Evolutionary conservation across 768 basidiomycete species (phyloP), one percentile per base, ranked within the genome.

Genomic region (Lactifluus rugatus): DNA sequence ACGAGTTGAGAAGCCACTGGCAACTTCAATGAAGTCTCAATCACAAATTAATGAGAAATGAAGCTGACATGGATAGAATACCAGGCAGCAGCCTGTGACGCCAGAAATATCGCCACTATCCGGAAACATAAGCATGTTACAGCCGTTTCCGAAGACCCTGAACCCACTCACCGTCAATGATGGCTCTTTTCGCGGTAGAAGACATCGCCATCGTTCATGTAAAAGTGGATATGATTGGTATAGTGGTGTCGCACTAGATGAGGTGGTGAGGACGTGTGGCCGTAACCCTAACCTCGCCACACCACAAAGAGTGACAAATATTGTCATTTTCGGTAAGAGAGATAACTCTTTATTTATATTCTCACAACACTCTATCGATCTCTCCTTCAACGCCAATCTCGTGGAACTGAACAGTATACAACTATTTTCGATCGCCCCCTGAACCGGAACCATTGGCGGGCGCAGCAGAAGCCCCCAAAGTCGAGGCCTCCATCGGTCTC

Each of bases 71-170:
- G 76, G 60, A 89, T 74, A 31, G 87, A 84, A 69, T 89, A 90
- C 69, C 84, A 89, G 62, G 84, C 71, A 34, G 87, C 89, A 71
- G 83, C 84, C 72, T 81, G 81, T n/a, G 77, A 72, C 5, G 76
- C 76, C 16, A 78, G 70, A 36, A 80, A 72, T 16, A 82, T 59
- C 6, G 73, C 74, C 49, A 76, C 76, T 78, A 34, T 46, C 34
- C 32, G 32, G 63, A 39, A 56, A 45, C 26, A 14, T 49, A 28
- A 42, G 31, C 4, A 3, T 37, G 21, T 44, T 4, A 16, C 21
- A 54, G n/a, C n/a, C 21, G 28, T 19, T 32, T 13, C 48, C 7
- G 36, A 14, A 37, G 37, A 53, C 26, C 44, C 37, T 52, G 48
- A 56, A 9, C 14, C 6, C 11, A 39, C 68, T 21, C 54, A 70